These are phyloP conservation scores for Beauveria pseudobassiana DNA, from an alignment of 2,329 filamentous ascomycete genomes.

Conservation along the genomic window DNA sequence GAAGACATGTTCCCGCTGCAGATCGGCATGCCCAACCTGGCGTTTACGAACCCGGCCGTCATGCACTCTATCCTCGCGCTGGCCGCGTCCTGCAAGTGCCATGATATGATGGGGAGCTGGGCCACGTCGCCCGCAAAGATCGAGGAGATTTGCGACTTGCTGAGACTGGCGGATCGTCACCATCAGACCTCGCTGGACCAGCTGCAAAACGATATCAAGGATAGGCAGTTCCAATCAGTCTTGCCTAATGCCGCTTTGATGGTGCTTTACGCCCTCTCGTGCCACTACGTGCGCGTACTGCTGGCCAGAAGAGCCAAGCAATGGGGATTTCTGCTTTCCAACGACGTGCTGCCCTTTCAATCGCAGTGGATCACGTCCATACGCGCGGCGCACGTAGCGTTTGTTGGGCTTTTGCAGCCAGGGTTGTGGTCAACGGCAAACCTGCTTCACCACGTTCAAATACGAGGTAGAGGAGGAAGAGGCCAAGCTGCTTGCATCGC, in stretches of 20 bases:
- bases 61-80: slow-evolving; percentile 36
- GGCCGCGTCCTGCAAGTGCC: slow-evolving; percentile 32
- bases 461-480: neutral
- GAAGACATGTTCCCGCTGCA: slow-evolving; percentile 33
- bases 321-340: slow-evolving; percentile 13
- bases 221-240: slow-evolving; percentile 26
- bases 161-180: slow-evolving; percentile 27
- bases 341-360: slow-evolving; percentile 24
- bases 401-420: slow-evolving; percentile 22
- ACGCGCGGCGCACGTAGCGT: slow-evolving; percentile 28
- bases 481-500: neutral
- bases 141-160: slow-evolving; percentile 13
- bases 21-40: slow-evolving; percentile 34
- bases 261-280: slow-evolving; percentile 33
- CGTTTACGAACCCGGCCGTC: slow-evolving; percentile 29
- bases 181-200: slow-evolving; percentile 30
- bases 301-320: slow-evolving; percentile 20
- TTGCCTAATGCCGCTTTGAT: slow-evolving; percentile 34
- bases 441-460: neutral
- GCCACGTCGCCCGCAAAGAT: neutral
- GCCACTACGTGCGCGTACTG: slow-evolving; percentile 28
- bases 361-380: slow-evolving; percentile 31
- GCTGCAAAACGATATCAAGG: slow-evolving; percentile 26
- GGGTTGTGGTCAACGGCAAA: neutral
- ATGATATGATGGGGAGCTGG: slow-evolving; percentile 21